Evolutionary conservation across 495 filamentous ascomycete genomes (phyloP), one percentile per base, ranked within the genome.

Genomic region (Margaritispora aquatica): DNA sequence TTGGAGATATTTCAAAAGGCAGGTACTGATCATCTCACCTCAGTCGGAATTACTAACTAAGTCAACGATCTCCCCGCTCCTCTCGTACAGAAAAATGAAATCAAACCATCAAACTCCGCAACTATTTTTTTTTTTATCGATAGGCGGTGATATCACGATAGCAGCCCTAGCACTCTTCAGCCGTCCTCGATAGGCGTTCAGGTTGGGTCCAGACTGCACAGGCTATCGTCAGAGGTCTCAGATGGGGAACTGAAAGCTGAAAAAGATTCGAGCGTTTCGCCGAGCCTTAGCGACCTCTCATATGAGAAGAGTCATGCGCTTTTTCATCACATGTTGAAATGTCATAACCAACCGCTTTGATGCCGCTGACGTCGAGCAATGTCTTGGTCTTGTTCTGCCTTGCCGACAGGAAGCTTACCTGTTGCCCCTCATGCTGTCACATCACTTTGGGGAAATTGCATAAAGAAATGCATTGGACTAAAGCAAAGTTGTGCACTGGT

Each of bases 401-500:
- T 49, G 34, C 9, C 46, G 23, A 23, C 49, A 52, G 34, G 29
- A 23, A 26, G 13, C 17, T 38, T 1, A 36, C 55, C 36, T 60
- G 51, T 15, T 44, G 11, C 3, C 19, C 19, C 31, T 1, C 58
- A 26, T 21, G 54, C 54, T 36, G 44, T 51, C 55, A 57, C 38
- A 26, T n/a, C n/a, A n/a, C n/a, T n/a, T n/a, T n/a, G 27, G 51
- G 29, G 41, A 55, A 22, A 29, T 51, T 54, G 58, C 50, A 54
- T 49, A 55, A 54, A 15, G 44, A 13, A 29, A 19, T 46, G 38
- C 51, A 60, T 19, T 31, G 36, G 48, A 49, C 29, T 29, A 31
- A 49, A 29, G 55, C 55, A 41, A 26, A 60, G 15, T 55, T 60
- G 51, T 60, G 38, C 51, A 27, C 24, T 34, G 19, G 56, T 24